Evolutionary conservation across 176 grass and related monocot genomes (phyloP).

Genomic region (Raddia distichophylla): DNA sequence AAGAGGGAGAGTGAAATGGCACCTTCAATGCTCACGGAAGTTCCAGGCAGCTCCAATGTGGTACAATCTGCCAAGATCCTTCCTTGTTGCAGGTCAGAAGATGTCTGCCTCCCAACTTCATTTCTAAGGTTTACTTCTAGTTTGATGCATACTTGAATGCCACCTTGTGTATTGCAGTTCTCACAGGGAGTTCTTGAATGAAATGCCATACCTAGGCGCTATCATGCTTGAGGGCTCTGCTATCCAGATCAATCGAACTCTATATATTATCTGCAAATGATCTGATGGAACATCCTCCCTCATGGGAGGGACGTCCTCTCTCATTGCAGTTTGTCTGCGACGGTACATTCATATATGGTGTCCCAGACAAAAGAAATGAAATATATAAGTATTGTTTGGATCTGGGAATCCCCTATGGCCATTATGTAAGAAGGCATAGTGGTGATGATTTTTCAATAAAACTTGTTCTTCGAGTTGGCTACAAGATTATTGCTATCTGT

Average conservation of each 20-base stretch:
- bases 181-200: not conserved
- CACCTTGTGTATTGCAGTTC: not conserved
- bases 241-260: not conserved
- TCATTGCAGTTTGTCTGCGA: not conserved
- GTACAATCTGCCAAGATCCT: not conserved
- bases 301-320: too few relatives aligned
- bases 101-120: too few relatives aligned
- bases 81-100: slow-evolving; percentile 7
- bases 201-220: too few relatives aligned
- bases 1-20: too few relatives aligned
- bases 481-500: not conserved
- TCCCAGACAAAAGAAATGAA: not conserved
- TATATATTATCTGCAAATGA: not conserved
- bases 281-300: not conserved
- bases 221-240: not conserved
- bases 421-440: not conserved
- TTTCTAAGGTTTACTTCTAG: too few relatives aligned
- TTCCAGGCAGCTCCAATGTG: not conserved
- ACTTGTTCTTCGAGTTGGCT: not conserved
- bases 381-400: not conserved
- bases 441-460: not conserved
- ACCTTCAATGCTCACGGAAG: not conserved
- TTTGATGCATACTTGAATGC: too few relatives aligned
- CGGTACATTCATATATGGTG: not conserved
- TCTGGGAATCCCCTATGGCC: too few relatives aligned